Evolutionary conservation across 1,284 basidiomycete species (phyloP).

Genomic region (Trichosporon sp.): DNA sequence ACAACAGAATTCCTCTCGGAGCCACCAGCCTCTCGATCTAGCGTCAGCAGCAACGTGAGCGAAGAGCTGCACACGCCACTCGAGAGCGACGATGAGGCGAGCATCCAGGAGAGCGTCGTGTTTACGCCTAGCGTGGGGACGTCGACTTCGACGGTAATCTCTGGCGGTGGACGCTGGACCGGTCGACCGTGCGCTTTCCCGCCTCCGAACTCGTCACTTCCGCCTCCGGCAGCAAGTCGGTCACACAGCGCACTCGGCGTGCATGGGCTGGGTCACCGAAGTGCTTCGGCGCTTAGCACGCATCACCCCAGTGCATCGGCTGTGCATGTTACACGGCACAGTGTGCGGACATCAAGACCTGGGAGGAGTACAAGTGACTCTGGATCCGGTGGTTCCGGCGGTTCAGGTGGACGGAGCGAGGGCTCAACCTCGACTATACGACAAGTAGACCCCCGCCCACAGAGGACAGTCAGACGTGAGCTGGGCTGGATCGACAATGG

Average conservation of each 20-base stretch:
- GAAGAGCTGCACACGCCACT: conserved; percentile 19
- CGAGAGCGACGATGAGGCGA: conserved; percentile 23
- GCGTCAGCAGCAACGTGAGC: conserved; percentile 9
- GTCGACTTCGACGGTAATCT: conserved; percentile 23
- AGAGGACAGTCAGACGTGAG: conserved; percentile 1
- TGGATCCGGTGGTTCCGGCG: neutral
- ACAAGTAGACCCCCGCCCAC: neutral
- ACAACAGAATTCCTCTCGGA: conserved; percentile 11
- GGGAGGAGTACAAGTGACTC: neutral
- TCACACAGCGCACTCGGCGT: conserved; percentile 6
- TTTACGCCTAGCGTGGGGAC: conserved; percentile 31
- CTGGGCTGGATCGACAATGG: neutral
- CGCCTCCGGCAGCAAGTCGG: too few relatives aligned
- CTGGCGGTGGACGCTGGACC: conserved; percentile 23
- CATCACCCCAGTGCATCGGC: neutral
- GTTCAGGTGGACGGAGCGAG: neutral
- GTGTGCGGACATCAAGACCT: neutral
- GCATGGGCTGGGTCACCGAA: neutral
- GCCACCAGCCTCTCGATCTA: conserved; percentile 24
- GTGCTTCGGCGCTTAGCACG: neutral
- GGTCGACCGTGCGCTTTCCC: conserved; percentile 31
- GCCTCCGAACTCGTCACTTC: conserved; percentile 16
- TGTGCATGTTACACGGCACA: neutral
- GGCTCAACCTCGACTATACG: neutral
- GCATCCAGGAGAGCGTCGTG: conserved; percentile 35